phyloP scores from a whole-genome alignment of 352 stramenopile species.

The Phytophthora boehmeriae region DNA sequence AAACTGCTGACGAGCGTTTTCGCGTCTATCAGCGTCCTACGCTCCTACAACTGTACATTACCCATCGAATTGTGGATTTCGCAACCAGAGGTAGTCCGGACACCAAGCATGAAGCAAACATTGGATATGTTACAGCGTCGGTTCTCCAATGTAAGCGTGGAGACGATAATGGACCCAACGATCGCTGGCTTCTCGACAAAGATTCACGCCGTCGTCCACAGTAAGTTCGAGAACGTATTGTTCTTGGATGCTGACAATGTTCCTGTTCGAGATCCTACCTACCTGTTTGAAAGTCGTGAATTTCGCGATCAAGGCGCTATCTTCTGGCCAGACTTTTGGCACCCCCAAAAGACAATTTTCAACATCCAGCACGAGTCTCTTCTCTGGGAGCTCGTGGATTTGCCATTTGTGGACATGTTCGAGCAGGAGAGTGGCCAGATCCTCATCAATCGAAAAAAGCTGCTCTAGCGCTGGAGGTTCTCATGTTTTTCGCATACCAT shows the following conservation, averaged over 20 bases:
- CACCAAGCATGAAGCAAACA: constrained; percentile 34
- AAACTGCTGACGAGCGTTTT: constrained; percentile 75
- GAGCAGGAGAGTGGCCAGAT: constrained; percentile 82
- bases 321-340: constrained; percentile 85
- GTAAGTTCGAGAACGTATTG: constrained; percentile 69
- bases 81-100: constrained; percentile 46
- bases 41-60: constrained; percentile 53
- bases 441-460: constrained; percentile 56
- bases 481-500: constrained; percentile 71
- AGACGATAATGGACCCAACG: constrained; percentile 51
- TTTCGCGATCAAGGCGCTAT: constrained; percentile 52
- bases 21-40: constrained; percentile 58
- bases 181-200: constrained; percentile 68
- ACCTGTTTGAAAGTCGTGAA: constrained; percentile 58
- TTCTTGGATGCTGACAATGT: constrained; percentile 80
- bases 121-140: constrained; percentile 33
- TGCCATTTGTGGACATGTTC: constrained; percentile 75
- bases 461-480: constrained; percentile 49
- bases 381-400: constrained; percentile 68
- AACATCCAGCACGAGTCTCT: constrained; percentile 65
- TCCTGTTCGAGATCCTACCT: constrained; percentile 65
- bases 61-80: constrained; percentile 79
- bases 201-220: constrained; percentile 72
- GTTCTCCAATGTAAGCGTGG: constrained; percentile 47
- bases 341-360: constrained; percentile 73